Conservation (phyloP, 1,284 basidiomycete genomes). For the Waitea zeae region DNA sequence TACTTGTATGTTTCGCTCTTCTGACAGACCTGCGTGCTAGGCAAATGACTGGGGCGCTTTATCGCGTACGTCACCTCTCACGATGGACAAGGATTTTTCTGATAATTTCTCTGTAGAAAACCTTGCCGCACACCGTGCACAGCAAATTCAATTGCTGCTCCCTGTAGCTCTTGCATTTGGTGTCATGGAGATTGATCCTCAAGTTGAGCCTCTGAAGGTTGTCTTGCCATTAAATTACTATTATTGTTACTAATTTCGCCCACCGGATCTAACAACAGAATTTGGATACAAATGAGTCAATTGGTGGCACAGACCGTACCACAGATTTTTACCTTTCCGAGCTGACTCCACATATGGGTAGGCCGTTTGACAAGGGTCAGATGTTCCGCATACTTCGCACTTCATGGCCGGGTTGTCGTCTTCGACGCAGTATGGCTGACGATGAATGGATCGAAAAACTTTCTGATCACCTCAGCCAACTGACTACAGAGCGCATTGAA, state of each 20-base stretch:
- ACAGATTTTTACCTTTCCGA: too few relatives aligned
- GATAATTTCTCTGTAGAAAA: slow-evolving; percentile 32
- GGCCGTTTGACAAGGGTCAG: too few relatives aligned
- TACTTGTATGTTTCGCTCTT: not conserved
- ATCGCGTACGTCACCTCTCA: slow-evolving; percentile 27
- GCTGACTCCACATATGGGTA: too few relatives aligned
- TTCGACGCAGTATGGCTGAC: slow-evolving; percentile 18
- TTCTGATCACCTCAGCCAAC: slow-evolving; percentile 16
- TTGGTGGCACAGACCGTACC: slow-evolving; percentile 20
- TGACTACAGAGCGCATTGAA: slow-evolving; percentile 21
- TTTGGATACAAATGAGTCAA: slow-evolving; percentile 23
- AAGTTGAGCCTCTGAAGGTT: slow-evolving; percentile 32
- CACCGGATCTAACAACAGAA: slow-evolving; percentile 21
- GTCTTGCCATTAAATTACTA: slow-evolving; percentile 1
- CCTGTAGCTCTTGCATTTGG: slow-evolving; percentile 28
- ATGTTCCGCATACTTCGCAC: slow-evolving; percentile 13
- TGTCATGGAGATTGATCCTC: slow-evolving; percentile 23
- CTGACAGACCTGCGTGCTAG: slow-evolving; percentile 12
- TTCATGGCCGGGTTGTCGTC: slow-evolving; percentile 15
- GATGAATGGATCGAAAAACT: slow-evolving; percentile 22
- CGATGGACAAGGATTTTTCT: too few relatives aligned
- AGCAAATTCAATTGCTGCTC: slow-evolving; percentile 22
- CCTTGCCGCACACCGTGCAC: slow-evolving; percentile 33
- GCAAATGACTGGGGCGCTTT: slow-evolving; percentile 47
- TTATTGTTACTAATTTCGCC: not conserved